phyloP scores from a whole-genome alignment of 345 rosid genomes.

The Litchi chinensis region DNA sequence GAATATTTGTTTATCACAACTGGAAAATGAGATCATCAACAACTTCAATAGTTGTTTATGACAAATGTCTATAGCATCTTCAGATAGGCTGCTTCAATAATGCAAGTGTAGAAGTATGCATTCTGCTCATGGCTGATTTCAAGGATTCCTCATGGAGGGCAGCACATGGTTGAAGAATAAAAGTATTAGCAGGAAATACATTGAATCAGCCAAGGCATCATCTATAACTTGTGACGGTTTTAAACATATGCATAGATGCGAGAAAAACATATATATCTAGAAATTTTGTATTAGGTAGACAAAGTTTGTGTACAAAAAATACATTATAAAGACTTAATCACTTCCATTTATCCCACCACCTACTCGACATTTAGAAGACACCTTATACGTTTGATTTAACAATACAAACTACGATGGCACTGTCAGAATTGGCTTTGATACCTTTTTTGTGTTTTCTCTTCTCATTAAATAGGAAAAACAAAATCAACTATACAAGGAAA shows the following conservation, averaged over 20 bases:
- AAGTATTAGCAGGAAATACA: slow-evolving; percentile 66
- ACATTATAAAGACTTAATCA: neutral
- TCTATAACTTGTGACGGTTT: slow-evolving; percentile 21
- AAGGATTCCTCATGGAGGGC: slow-evolving; percentile 87
- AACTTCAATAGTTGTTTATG: neutral
- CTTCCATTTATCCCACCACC: neutral
- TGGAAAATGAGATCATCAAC: slow-evolving; percentile 16
- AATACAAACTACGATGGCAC: too few species aligned
- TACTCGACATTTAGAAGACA: too few species aligned
- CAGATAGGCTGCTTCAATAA: slow-evolving; percentile 88
- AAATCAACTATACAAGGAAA: too few species aligned
- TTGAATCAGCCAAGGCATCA: slow-evolving; percentile 71
- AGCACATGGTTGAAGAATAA: slow-evolving; percentile 79
- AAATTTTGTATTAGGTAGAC: slow-evolving; percentile 23
- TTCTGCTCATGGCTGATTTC: slow-evolving; percentile 67
- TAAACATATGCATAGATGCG: neutral
- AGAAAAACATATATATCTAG: slow-evolving; percentile 49
- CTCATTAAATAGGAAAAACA: too few species aligned
- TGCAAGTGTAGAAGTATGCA: slow-evolving; percentile 81
- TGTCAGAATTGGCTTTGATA: too few species aligned
- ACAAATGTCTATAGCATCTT: slow-evolving; percentile 58
- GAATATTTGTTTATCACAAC: too few species aligned
- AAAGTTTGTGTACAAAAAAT: slow-evolving; percentile 3
- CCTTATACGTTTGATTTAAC: too few species aligned
- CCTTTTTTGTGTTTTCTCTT: too few species aligned